These are phyloP conservation scores for Colletotrichum sp. DNA, from an alignment of 2,329 filamentous ascomycete species.

Conservation along the genomic window DNA sequence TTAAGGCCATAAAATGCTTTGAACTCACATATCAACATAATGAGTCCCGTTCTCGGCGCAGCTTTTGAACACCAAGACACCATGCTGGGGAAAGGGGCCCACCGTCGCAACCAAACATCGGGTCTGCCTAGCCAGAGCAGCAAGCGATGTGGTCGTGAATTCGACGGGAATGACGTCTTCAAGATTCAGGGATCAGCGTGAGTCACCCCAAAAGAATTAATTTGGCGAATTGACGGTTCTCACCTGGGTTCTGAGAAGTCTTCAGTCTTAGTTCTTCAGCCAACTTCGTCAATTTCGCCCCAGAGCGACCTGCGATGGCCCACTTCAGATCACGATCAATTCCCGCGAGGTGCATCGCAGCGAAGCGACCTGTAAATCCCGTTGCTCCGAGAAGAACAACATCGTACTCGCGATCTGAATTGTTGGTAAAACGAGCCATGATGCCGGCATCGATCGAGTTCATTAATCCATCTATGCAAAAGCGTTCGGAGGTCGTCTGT, in stretches of 20 bases:
- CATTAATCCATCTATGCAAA: background rate
- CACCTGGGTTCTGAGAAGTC: background rate
- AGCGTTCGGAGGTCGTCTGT: background rate
- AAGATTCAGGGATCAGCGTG: background rate
- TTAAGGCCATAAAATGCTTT: background rate
- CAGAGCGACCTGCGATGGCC: background rate
- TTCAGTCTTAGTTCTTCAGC: background rate
- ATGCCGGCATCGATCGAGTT: background rate
- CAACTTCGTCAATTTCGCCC: background rate
- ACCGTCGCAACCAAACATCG: background rate
- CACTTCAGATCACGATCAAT: background rate
- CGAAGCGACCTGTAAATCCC: background rate
- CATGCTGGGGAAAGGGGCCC: background rate
- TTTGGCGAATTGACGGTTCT: background rate
- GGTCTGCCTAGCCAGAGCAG: background rate
- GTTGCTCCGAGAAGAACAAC: background rate
- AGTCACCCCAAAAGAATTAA: background rate
- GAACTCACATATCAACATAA: background rate
- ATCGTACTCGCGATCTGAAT: background rate
- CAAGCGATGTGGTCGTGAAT: background rate
- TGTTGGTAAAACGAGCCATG: background rate
- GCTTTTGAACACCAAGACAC: background rate
- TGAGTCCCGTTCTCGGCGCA: background rate
- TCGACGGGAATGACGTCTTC: background rate
- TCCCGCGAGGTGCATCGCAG: background rate